These are phyloP conservation scores for Rubus parviflorus DNA, from an alignment of 306 rosid species.

Conservation along the genomic window DNA sequence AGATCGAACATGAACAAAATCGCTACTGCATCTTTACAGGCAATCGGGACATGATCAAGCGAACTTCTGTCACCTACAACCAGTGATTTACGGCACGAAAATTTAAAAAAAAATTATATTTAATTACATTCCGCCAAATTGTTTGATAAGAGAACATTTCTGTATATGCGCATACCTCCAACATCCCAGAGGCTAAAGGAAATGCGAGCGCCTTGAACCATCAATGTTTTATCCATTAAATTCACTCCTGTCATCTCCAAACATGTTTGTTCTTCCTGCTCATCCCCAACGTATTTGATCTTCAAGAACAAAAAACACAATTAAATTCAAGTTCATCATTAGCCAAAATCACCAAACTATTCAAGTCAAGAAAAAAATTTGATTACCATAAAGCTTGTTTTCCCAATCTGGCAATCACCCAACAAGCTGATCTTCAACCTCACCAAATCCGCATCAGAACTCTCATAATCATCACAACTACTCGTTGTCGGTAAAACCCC, in stretches of 20 bases:
- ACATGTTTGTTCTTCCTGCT: slow-evolving; percentile 60
- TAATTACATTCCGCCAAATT: background rate
- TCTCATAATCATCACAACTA: slow-evolving; percentile 29
- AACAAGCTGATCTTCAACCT: slow-evolving; percentile 75
- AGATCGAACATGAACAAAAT: slow-evolving; percentile 94
- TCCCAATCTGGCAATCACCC: slow-evolving; percentile 95
- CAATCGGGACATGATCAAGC: slow-evolving; percentile 72
- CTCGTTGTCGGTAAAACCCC: slow-evolving; percentile 15
- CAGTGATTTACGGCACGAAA: slow-evolving; percentile 1
- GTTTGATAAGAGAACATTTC: background rate
- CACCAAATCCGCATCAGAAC: slow-evolving; percentile 79
- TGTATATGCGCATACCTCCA: slow-evolving; percentile 46
- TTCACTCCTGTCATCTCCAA: slow-evolving; percentile 81
- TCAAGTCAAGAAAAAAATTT: background rate
- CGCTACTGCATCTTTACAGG: slow-evolving; percentile 97
- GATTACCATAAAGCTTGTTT: slow-evolving; percentile 85
- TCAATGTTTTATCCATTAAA: slow-evolving; percentile 78
- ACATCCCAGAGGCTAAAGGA: slow-evolving; percentile 90
- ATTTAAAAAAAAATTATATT: no score
- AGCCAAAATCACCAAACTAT: background rate
- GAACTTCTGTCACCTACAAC: slow-evolving; percentile 64
- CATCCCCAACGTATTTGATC: slow-evolving; percentile 89
- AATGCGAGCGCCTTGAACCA: slow-evolving; percentile 75
- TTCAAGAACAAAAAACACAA: slow-evolving; percentile 18
- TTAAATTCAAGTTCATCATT: background rate